Base-by-base conservation (phyloP, 345 rosid genomes). In the Gossypium turneri region DNA sequence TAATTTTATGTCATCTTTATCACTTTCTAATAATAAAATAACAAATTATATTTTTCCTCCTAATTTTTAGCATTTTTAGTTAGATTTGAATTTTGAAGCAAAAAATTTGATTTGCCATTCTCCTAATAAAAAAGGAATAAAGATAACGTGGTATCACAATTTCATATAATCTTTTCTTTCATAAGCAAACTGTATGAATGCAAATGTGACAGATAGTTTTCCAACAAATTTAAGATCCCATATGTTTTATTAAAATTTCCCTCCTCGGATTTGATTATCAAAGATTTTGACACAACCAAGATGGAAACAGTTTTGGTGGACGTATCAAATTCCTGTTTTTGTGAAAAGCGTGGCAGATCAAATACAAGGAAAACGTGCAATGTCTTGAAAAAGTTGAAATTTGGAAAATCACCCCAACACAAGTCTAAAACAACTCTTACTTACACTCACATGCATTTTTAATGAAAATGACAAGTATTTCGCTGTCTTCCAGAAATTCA, bases 381-480 rank as follows among this genome's bases (percentile, higher is more conserved):
- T 70, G 70, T 60, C 59, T 56, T 78, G 75, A 47, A 60, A 52
- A 44, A 58, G 72, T 71, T 51, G 12, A 60, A 70, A 17, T 13
- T 29, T 7, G 45, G n/a, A 10, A 57, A n/a, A 19, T 2, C 47
- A 11, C 75, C 65, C 76, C 74, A 20, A 7, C 52, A 70, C 76
- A 17, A 2, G 59, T 45, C 13, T 15, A 67, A 61, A 47, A 25
- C 27, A 38, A 77, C 1, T 77, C 61, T 22, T 2, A 1, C 24
- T 2, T 44, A 70, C 12, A 73, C 55, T 57, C 72, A 77, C 82
- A 2, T 47, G 16, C 64, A 82, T n/a, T 67, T 71, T 0, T 44
- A 8, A 43, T 29, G 85, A 77, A 77, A 75, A 72, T 72, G 76
- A 82, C 81, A 60, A 67, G 4, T 50, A 25, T 51, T 13, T 17